A percentile compares a stretch with the other conserved stretches of the same genome.
phyloP scores from a whole-genome alignment of 2,329 filamentous ascomycete genomes.

The Exophiala sp. region DNA sequence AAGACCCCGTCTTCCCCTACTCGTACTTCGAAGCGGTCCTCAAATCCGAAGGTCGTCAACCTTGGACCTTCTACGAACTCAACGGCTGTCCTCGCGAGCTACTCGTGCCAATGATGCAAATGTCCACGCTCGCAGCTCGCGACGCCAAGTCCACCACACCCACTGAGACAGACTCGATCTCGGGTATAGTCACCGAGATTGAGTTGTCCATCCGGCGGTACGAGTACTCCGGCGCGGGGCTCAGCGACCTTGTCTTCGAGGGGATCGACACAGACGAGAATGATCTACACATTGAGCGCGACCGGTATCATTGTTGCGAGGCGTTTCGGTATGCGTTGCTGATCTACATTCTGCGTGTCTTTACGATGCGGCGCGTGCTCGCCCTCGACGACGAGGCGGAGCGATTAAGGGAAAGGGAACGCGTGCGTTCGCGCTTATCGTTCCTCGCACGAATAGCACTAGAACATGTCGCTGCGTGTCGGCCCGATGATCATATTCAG shows the following conservation, averaged over 20 bases:
- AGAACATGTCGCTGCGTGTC: background rate
- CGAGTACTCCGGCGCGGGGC: conserved; percentile 4
- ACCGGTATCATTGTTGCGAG: conserved; percentile 14
- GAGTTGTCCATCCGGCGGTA: background rate
- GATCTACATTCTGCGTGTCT: conserved; percentile 14
- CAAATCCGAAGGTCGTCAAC: conserved; percentile 8
- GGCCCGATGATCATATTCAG: conserved; percentile 10
- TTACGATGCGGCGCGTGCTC: background rate
- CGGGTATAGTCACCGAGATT: background rate
- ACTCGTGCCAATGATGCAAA: conserved; percentile 12
- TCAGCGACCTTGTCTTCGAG: background rate
- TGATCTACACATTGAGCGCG: conserved; percentile 8
- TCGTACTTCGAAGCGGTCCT: conserved; percentile 7
- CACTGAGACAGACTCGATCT: background rate
- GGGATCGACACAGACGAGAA: conserved; percentile 4
- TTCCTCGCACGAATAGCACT: background rate
- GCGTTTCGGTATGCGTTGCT: conserved; percentile 13
- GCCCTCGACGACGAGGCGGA: background rate
- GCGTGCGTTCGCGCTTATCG: background rate
- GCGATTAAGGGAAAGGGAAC: background rate
- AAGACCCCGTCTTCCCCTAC: background rate
- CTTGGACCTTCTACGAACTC: conserved; percentile 16
- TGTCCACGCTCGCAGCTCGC: background rate
- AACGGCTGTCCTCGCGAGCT: conserved; percentile 16
- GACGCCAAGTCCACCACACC: background rate